phyloP scores from a whole-genome alignment of 2,329 filamentous ascomycete species.

The Pseudogymnoascus sp. region DNA sequence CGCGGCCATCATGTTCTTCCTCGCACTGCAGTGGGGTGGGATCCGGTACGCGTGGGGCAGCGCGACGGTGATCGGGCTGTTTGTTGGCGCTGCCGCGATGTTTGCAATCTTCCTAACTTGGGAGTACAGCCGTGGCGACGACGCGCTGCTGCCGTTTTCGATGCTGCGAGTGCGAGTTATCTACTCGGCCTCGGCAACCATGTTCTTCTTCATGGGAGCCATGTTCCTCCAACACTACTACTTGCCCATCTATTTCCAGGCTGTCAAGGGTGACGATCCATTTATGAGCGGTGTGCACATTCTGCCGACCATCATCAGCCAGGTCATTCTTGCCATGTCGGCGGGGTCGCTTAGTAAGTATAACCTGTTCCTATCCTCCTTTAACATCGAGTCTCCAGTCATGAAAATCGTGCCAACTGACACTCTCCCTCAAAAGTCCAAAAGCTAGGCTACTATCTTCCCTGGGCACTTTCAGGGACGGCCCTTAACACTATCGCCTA shows the following conservation, averaged over 20 bases:
- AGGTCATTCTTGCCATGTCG: conserved; percentile 15
- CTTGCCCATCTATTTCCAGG: conserved; percentile 43
- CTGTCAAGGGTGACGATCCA: conserved; percentile 33
- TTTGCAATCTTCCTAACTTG: conserved; percentile 22
- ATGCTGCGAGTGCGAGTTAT: conserved; percentile 20
- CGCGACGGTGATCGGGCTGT: conserved; percentile 22
- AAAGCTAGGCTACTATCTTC: conserved; percentile 20
- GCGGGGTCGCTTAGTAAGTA: conserved; percentile 13
- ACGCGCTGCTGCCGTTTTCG: conserved; percentile 22
- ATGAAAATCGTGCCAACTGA: too few species aligned
- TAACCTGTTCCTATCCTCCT: not conserved
- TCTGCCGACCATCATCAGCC: conserved; percentile 33
- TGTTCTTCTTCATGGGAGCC: conserved; percentile 15
- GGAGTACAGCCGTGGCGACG: conserved; percentile 21
- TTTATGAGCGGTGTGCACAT: conserved; percentile 33
- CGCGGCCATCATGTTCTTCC: conserved; percentile 26
- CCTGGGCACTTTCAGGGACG: conserved; percentile 16
- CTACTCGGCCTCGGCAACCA: conserved; percentile 8
- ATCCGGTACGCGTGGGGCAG: conserved; percentile 27
- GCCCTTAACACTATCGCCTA: conserved; percentile 11
- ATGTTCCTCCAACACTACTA: conserved; percentile 33
- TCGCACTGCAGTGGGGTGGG: conserved; percentile 31
- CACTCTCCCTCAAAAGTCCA: conserved; percentile 22
- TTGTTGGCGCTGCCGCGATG: conserved; percentile 19
- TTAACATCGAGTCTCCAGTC: too few species aligned